Evolutionary conservation across 1,284 basidiomycete species (phyloP).

Genomic region (Marasmius sp.): DNA sequence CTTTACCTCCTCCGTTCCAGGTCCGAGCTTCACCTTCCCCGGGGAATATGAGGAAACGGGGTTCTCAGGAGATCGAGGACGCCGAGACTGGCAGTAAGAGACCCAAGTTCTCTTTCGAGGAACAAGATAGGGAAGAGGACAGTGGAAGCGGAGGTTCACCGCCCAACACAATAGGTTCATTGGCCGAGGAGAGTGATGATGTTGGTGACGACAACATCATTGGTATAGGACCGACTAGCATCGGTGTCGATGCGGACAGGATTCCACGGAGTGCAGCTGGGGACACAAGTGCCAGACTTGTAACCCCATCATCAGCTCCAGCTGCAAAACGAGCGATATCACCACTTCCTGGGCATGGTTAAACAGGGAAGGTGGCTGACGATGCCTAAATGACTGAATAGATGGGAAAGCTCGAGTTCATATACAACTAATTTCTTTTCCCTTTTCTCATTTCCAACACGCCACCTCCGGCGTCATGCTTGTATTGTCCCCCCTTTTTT

Average conservation of each 20-base stretch:
- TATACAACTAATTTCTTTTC: too few species aligned
- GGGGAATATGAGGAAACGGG: constrained; percentile 17
- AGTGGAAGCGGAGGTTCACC: not conserved
- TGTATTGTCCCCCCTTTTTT: too few species aligned
- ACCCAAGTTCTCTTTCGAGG: constrained; percentile 22
- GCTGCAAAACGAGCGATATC: not conserved
- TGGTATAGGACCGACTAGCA: not conserved
- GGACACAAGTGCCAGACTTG: not conserved
- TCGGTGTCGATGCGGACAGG: not conserved
- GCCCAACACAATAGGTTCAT: not conserved
- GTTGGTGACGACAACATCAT: not conserved
- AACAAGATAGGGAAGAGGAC: not conserved
- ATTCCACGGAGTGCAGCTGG: not conserved
- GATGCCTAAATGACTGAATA: not conserved
- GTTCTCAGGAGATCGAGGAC: constrained; percentile 21
- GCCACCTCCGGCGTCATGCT: too few species aligned
- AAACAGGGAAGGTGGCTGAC: not conserved
- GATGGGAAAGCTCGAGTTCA: not conserved
- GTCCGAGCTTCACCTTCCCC: not conserved
- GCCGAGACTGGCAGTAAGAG: constrained; percentile 25
- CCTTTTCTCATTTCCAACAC: too few species aligned
- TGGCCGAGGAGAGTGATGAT: not conserved
- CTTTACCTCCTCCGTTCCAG: not conserved
- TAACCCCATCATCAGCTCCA: not conserved
- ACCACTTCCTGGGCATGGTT: not conserved